Percentiles rank a stretch among this genome's conserved stretches.
Evolutionary conservation across 768 basidiomycete species (phyloP).

Genomic region (Cantharellus cinnabarinus): DNA sequence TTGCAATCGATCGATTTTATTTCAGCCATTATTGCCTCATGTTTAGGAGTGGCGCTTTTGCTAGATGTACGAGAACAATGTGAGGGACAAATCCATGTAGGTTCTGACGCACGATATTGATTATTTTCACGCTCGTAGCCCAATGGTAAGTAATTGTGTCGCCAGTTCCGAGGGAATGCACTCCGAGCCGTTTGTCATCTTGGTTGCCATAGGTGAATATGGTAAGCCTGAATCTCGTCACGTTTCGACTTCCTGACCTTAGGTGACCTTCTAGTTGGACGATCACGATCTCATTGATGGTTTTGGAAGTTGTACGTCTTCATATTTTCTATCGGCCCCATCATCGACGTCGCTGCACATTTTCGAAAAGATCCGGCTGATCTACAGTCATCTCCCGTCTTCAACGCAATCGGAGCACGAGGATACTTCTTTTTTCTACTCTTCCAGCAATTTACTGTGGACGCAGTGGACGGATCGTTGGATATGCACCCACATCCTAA

Average conservation of each 20-base stretch:
- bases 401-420: conserved; percentile 38
- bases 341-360: conserved; percentile 29
- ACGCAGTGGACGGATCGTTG: conserved; percentile 52
- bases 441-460: conserved; percentile 82
- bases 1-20: conserved; percentile 61
- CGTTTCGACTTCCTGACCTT: too few species aligned
- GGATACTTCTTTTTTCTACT: conserved; percentile 86
- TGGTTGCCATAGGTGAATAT: too few species aligned
- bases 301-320: conserved; percentile 79
- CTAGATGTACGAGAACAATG: conserved; percentile 78
- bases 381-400: conserved; percentile 19
- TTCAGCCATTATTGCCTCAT: conserved; percentile 80
- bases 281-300: conserved; percentile 42
- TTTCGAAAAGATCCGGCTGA: conserved; percentile 24
- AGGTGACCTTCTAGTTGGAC: conserved; percentile 13
- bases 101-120: background rate
- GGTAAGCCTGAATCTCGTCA: too few species aligned
- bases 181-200: too few species aligned
- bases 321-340: conserved; percentile 28
- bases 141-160: too few species aligned
- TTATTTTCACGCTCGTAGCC: too few species aligned
- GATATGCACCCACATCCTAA: conserved; percentile 41
- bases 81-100: conserved; percentile 22
- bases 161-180: too few species aligned
- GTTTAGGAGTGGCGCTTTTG: conserved; percentile 80